Evolutionary conservation across 257 asterid genomes (phyloP).

Genomic region (Haberlea rhodopensis): DNA sequence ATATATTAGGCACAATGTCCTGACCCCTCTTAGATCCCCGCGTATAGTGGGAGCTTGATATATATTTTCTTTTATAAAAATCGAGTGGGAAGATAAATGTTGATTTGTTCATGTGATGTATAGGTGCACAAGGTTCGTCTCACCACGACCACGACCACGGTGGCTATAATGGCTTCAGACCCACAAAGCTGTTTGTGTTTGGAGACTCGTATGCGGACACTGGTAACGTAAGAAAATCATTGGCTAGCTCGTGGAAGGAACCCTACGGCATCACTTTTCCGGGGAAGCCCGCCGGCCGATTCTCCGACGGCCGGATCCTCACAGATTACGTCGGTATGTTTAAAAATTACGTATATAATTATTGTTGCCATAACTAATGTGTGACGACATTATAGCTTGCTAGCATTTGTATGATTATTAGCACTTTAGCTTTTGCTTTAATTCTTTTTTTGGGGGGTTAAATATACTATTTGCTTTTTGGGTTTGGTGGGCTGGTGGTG

Average conservation of each 20-base stretch:
- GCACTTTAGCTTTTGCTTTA: no score
- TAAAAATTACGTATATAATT: not conserved
- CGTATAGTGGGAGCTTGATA: no score
- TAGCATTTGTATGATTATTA: no score
- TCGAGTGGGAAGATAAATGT: no score
- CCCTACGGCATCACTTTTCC: conserved; percentile 92
- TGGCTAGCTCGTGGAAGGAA: conserved; percentile 60
- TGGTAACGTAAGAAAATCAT: conserved; percentile 55
- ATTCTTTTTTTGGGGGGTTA: no score
- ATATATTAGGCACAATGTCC: no score
- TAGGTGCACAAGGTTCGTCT: conserved; percentile 26
- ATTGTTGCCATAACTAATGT: not conserved
- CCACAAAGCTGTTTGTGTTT: conserved; percentile 73
- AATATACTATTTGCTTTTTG: no score
- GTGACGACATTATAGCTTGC: not conserved
- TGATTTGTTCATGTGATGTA: conserved; percentile 26
- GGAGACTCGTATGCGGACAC: conserved; percentile 97
- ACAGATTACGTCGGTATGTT: conserved; percentile 75
- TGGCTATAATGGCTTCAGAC: conserved; percentile 28
- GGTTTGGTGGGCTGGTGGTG: not conserved
- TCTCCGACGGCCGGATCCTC: conserved; percentile 86
- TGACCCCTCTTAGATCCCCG: no score
- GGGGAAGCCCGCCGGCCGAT: conserved; percentile 93
- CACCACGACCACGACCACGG: conserved; percentile 27
- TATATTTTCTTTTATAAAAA: no score